Percentiles rank a stretch among this genome's conserved stretches.
These are phyloP conservation scores for Ensete glaucum DNA, from an alignment of 176 grass and related monocot species.

Conservation along the genomic window DNA sequence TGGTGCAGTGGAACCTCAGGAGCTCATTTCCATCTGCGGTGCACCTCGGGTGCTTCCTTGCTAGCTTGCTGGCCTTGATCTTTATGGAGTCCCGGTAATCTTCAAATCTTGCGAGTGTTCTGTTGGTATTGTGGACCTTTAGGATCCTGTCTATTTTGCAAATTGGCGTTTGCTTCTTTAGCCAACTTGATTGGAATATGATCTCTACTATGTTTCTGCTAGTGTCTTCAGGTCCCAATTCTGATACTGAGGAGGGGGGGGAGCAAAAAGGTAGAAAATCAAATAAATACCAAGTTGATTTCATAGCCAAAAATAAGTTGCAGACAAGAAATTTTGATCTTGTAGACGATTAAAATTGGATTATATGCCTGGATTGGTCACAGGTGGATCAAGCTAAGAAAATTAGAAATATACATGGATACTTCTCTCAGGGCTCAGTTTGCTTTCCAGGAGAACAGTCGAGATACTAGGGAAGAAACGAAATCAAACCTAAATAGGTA, in stretches of 20 bases:
- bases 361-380: no score
- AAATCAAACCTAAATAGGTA: background rate
- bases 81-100: constrained; percentile 79
- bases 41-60: constrained; percentile 66
- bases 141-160: constrained; percentile 82
- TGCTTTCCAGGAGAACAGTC: no score
- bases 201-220: constrained; percentile 98
- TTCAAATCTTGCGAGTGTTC: constrained; percentile 57
- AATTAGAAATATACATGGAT: no score
- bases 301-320: no score
- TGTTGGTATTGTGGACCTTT: constrained; percentile 66
- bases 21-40: constrained; percentile 95
- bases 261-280: background rate
- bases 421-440: no score
- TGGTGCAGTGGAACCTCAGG: constrained; percentile 85
- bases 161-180: constrained; percentile 63
- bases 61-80: constrained; percentile 29
- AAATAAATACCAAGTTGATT: background rate
- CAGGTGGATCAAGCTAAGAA: no score
- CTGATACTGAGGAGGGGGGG: constrained; percentile 39
- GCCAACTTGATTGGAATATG: constrained; percentile 97
- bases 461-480: background rate
- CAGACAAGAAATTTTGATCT: no score
- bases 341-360: no score
- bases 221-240: constrained; percentile 71